Conservation (phyloP, 2,329 filamentous ascomycete genomes). For the Cladophialophora yegresii region DNA sequence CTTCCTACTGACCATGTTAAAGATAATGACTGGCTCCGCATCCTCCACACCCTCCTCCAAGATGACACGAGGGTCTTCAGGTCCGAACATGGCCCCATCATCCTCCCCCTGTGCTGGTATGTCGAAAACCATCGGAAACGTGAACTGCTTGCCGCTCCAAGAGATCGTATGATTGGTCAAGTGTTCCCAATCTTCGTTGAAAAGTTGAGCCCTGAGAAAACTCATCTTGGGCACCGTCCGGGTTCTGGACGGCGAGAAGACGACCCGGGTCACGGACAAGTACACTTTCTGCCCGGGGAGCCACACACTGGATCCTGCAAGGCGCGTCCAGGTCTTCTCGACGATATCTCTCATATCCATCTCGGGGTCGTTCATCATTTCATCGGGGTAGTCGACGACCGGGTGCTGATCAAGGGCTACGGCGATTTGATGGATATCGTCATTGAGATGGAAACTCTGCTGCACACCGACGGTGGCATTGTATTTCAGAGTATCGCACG, state of each 20-base stretch:
- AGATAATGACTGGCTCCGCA: conserved; percentile 38
- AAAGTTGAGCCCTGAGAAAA: conserved; percentile 37
- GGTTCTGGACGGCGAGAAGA: conserved; percentile 31
- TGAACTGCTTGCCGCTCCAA: conserved; percentile 33
- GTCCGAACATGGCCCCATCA: conserved; percentile 33
- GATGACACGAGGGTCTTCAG: conserved; percentile 38
- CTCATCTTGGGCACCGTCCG: conserved; percentile 36
- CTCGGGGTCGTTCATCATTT: conserved; percentile 27
- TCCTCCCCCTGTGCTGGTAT: conserved; percentile 34
- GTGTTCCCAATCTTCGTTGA: conserved; percentile 36
- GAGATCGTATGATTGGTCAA: conserved; percentile 35
- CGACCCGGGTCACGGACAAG: conserved; percentile 32
- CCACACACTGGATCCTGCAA: conserved; percentile 36
- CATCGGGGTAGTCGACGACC: conserved; percentile 30
- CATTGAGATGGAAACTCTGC: conserved; percentile 38
- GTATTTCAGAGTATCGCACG: conserved; percentile 31
- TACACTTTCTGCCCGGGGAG: conserved; percentile 32
- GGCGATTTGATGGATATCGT: conserved; percentile 34
- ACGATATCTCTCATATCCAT: conserved; percentile 26
- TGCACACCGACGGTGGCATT: conserved; percentile 32
- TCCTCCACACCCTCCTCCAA: conserved; percentile 36
- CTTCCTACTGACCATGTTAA: conserved; percentile 37
- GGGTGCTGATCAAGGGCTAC: conserved; percentile 29
- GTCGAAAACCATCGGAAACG: conserved; percentile 36
- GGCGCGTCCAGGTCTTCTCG: conserved; percentile 30